Base-by-base conservation (phyloP, 179 eudicot genomes). In the Heliamphora pulchella region DNA sequence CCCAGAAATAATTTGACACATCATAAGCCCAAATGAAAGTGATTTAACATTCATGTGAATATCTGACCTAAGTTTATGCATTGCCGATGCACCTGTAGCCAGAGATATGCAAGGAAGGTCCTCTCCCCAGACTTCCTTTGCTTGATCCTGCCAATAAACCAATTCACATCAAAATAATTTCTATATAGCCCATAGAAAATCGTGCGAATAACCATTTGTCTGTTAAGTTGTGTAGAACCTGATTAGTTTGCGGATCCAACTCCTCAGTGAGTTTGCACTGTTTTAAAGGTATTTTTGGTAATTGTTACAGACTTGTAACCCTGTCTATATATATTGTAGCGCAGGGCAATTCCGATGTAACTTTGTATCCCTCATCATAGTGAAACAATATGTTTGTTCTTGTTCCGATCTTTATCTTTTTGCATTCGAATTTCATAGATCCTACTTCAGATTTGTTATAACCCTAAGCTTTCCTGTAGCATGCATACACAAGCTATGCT, bases 41-140 rank as follows among this genome's bases (percentile, higher is more conserved):
- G 59, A 47, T 18, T 47, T 5, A 46, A 74, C 14, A 22, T 43
- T 31, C n/a, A n/a, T 79, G 13, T 63, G 51, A 44, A 47, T 74
- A 54, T 72, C 85, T 85, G 82, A 91, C 99, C 99, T 79, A 54
- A 96, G 98, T 87, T 83, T 96, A 87, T 96, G 99, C 99, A 96
- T 96, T 47, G 90, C 90, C 70, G 99, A 96, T 84, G 88, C 94
- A 76, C 98, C 98, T 2, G 91, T 81, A 81, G 89, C 77, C 62
- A 96, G 86, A 50, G 98, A 90, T 69, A 96, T 84, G 84, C 96
- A 94, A 70, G 90, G 75, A 55, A 94, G 78, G 74, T 91, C 92
- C 57, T 88, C 93, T 72, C 91, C 94, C 99, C 99, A 96, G 39
- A 86, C 87, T 74, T 83, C 64, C 44, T 87, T 85, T 55, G 96